Base-by-base conservation (phyloP, 2,329 filamentous ascomycete species). In the Botrytis galanthina region DNA sequence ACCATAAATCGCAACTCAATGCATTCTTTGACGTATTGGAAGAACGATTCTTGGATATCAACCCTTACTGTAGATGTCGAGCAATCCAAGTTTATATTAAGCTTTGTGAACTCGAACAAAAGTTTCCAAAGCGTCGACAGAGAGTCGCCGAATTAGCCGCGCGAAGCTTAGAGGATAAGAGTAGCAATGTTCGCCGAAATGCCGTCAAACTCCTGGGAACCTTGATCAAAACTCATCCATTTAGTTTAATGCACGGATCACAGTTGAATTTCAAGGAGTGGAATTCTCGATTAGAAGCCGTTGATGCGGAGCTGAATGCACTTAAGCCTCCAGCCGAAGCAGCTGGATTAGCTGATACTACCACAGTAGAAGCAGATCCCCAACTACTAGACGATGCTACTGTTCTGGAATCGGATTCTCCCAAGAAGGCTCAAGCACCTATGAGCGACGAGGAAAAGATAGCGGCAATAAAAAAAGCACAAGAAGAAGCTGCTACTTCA, bases 1-100 rank as follows among this genome's bases (percentile, higher is more conserved):
- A 96, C 81, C 92, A 95, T 85, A 97, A 97, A 82, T 94, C 92
- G 0, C 96, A 99, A 81, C 92, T 99, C 75, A 96, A 97, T 77
- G 94, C 95, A 32, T 99, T 98, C 81, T 98, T 98, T 79, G 95
- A 98, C 79, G 95, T 98, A 0, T 86, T 99, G 3, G 95, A 99
- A 81, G 95, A 98, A 83, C 91, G 96, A 20, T 99, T 99, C 83
- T 87, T 98, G 68, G 96, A 99, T 79, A 89, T 97, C 80, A 99
- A 98, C 82, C 97, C 96, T 0, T 99, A 98, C 83, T 98, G 94
- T 81, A 90, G 96, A 79, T 97, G 93, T 83, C 89, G 95, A 78
- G 91, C 94, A 3, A 93, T 99, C 74, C 96, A 99, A 80, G 96
- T 98, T 5, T 98, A 96, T 80, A 89, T 93, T 83, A 95, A 91